Conservation (phyloP, 2,329 filamentous ascomycete genomes). For the Coleophoma cylindrospora region DNA sequence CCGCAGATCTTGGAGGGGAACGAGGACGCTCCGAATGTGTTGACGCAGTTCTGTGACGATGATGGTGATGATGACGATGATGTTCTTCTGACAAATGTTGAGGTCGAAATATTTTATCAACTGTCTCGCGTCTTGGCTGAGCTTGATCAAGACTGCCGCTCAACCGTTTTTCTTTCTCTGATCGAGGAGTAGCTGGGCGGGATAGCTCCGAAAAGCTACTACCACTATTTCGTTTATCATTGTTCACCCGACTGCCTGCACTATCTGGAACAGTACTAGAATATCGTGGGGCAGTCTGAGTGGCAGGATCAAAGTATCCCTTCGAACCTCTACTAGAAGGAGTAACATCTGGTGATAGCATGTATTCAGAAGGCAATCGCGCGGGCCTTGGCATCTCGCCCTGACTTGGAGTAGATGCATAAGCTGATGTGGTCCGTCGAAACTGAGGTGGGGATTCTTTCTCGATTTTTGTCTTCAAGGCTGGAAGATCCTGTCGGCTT, state of each 20-base stretch:
- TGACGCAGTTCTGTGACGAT: conserved; percentile 14
- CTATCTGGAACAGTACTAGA: conserved; percentile 19
- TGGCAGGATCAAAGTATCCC: conserved; percentile 12
- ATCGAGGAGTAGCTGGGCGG: conserved; percentile 12
- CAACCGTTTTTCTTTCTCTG: conserved; percentile 11
- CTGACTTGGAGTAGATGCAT: conserved; percentile 11
- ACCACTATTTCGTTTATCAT: conserved; percentile 20
- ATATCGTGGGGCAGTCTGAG: conserved; percentile 27
- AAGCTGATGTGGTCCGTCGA: conserved; percentile 23
- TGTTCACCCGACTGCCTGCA: conserved; percentile 19
- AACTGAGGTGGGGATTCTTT: conserved; percentile 24
- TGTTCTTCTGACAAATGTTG: conserved; percentile 19
- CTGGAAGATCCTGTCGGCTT: conserved; percentile 26
- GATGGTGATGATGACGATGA: conserved; percentile 4
- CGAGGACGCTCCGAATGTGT: conserved; percentile 9
- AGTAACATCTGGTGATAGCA: conserved; percentile 42
- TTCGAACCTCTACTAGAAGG: conserved; percentile 6
- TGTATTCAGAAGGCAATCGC: conserved; percentile 28
- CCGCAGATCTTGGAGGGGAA: conserved; percentile 17
- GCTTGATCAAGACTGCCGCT: conserved; percentile 12
- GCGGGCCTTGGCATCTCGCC: conserved; percentile 27
- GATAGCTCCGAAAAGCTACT: conserved; percentile 8
- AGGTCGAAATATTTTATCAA: conserved; percentile 18
- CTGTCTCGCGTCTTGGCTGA: conserved; percentile 12
- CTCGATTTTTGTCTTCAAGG: conserved; percentile 24